Evolutionary conservation across 345 rosid species (phyloP), one percentile per base, ranked within the genome.

Genomic region (Citrus maxima): DNA sequence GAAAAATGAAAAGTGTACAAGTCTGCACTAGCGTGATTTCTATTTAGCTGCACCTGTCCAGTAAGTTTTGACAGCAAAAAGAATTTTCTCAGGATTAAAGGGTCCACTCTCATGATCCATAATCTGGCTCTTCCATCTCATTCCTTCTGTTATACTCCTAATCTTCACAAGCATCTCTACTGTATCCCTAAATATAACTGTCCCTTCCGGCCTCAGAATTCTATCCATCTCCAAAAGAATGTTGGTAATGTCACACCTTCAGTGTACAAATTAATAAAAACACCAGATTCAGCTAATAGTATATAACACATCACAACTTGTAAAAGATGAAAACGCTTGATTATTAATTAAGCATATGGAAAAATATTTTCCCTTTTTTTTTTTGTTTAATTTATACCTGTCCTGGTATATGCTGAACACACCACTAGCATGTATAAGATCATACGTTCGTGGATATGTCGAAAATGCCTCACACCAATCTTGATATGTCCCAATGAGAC

Each of bases 391-490:
- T 13, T 40, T 81, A 79, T 86, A 95, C 99, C 93, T 90, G 85
- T 90, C 89, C 71, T 87, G 92, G 70, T 94, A 96, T 73, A 94
- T 86, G 63, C 93, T 90, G 84, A 96, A 96, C 82, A 94, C 81
- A 34, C 91, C 93, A 22, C 89, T 79, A 1, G 93, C 99, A 79
- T 96, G 99, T 79, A 96, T 91, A 84, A 96, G 91, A 85, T 94
- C 99, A 21, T 96, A 96, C 2, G 99, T 96, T 81, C 99, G 89
- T 67, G 99, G 99, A 88, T 96, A 96, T 0, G 98, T 96, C 2
- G 98, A 96, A 85, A 96, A 87, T 7, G 97, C 95, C 88, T 96
- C 99, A 27, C 99, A 96, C 99, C 98, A 96, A 68, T 96, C 97
- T 66, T 94, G 98, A 73, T 96, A 96, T 0, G 97, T 83, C 7